Conservation (phyloP, 2,329 filamentous ascomycete species). For the Ophiostoma angusticollis region DNA sequence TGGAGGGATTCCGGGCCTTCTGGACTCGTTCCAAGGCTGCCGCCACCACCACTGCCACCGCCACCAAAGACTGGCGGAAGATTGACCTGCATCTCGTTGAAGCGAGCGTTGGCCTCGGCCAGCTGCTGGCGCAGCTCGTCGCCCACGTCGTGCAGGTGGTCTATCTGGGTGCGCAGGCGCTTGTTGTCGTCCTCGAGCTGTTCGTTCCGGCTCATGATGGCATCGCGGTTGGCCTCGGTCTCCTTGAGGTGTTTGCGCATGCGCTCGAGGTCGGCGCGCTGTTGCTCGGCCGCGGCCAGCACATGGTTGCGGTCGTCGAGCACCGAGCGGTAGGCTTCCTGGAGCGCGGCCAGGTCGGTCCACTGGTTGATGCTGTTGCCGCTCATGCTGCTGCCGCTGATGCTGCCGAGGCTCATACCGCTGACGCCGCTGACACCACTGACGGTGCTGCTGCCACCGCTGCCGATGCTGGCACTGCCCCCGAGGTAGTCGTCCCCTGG, state of each 20-base stretch:
- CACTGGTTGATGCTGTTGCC: conserved; percentile 16
- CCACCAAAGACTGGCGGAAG: conserved; percentile 12
- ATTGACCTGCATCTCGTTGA: conserved; percentile 16
- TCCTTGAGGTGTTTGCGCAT: conserved; percentile 15
- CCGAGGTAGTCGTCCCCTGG: conserved; percentile 22
- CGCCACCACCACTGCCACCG: too few species aligned
- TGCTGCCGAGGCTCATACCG: background rate
- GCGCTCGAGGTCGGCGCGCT: conserved; percentile 15
- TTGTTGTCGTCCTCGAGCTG: conserved; percentile 18
- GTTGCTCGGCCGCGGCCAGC: conserved; percentile 15
- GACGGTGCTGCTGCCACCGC: conserved; percentile 1
- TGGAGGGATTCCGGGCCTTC: background rate
- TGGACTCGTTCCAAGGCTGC: conserved; percentile 9
- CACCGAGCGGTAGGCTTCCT: conserved; percentile 17
- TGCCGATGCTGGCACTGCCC: conserved; percentile 1
- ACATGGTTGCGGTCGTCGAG: conserved; percentile 16
- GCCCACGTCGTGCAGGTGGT: conserved; percentile 12
- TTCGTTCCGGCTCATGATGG: conserved; percentile 17
- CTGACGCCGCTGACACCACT: background rate
- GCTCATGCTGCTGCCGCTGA: conserved; percentile 3
- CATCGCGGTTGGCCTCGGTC: conserved; percentile 14
- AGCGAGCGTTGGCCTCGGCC: conserved; percentile 15
- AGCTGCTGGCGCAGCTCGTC: conserved; percentile 15
- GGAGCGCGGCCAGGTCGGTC: conserved; percentile 17
- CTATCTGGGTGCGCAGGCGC: conserved; percentile 9